Percentiles rank a stretch among this genome's conserved stretches.
Evolutionary conservation across 129 eudicot genomes (phyloP).

Genomic region (Tagetes erecta): DNA sequence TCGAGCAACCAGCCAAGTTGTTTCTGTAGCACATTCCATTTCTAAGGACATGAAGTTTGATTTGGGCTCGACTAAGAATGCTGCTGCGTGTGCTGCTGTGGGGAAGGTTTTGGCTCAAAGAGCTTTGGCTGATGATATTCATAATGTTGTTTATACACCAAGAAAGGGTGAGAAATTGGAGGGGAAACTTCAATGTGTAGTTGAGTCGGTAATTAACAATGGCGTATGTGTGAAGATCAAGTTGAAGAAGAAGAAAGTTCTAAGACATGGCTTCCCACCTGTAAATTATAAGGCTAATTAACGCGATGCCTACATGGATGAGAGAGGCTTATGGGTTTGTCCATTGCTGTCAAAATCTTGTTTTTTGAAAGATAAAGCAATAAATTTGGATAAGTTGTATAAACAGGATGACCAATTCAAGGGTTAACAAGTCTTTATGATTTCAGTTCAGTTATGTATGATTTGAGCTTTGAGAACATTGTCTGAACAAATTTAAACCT

Average conservation of each 20-base stretch:
- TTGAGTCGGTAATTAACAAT: conserved; percentile 53
- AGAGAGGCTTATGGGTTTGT: not conserved
- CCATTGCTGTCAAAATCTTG: not conserved
- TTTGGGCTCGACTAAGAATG: conserved; percentile 66
- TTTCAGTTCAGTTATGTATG: conserved; percentile 86
- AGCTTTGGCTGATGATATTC: conserved; percentile 91
- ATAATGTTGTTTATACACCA: conserved; percentile 80
- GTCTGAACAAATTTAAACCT: conserved; percentile 73
- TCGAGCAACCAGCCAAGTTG: conserved; percentile 86
- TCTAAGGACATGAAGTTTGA: conserved; percentile 89
- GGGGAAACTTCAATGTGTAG: conserved; percentile 75
- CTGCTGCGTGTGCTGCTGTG: conserved; percentile 65
- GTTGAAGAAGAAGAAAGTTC: conserved; percentile 54
- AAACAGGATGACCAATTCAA: not conserved
- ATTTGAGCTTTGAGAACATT: conserved; percentile 91
- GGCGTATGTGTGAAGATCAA: conserved; percentile 83
- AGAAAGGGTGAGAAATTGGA: conserved; percentile 80
- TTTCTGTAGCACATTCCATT: conserved; percentile 81
- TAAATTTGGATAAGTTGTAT: not conserved
- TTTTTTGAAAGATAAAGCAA: not conserved
- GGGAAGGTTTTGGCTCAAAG: conserved; percentile 78
- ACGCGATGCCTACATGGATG: not conserved
- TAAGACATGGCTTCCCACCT: not conserved
- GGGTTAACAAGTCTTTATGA: conserved; percentile 1
- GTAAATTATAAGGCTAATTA: not conserved